phyloP scores from a whole-genome alignment of 805 yeast genomes.

The Metschnikowia santaceciliae region DNA sequence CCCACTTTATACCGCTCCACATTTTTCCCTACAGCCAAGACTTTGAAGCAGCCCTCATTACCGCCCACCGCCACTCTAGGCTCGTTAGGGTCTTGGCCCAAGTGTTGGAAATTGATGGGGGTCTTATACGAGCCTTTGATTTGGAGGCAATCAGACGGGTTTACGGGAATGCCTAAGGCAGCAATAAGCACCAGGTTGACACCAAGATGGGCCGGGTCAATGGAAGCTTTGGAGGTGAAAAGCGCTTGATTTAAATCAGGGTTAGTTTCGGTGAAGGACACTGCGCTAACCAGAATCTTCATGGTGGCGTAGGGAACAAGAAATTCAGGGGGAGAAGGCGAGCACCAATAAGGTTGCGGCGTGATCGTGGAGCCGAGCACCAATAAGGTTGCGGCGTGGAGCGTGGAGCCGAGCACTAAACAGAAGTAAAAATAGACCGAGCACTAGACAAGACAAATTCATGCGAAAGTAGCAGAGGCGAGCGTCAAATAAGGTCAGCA shows the following conservation, averaged over 20 bases:
- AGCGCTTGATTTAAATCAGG: slow-evolving; percentile 20
- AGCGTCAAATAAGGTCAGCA: no score
- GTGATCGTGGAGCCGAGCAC: no score
- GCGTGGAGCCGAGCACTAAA: no score
- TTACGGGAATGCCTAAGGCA: slow-evolving; percentile 77
- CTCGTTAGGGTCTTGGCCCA: slow-evolving; percentile 38
- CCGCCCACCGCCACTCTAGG: slow-evolving; percentile 66
- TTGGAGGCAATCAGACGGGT: slow-evolving; percentile 88
- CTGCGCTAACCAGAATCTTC: slow-evolving; percentile 23
- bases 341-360: no score
- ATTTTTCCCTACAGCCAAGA: slow-evolving; percentile 62
- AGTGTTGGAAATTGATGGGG: slow-evolving; percentile 44
- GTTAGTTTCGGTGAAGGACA: slow-evolving; percentile 22
- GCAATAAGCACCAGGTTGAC: slow-evolving; percentile 53
- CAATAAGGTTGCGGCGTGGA: no score
- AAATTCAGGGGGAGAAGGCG: no score
- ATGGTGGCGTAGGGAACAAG: not conserved
- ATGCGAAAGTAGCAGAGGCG: no score
- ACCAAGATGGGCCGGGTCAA: slow-evolving; percentile 20
- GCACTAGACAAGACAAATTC: no score
- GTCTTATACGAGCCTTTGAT: slow-evolving; percentile 84
- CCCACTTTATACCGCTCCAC: slow-evolving; percentile 48
- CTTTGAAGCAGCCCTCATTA: slow-evolving; percentile 88
- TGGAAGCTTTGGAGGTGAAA: slow-evolving; percentile 18
- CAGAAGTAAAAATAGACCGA: no score